phyloP scores from a whole-genome alignment of 2,329 filamentous ascomycete species.

The Colletotrichum chrysophilum region DNA sequence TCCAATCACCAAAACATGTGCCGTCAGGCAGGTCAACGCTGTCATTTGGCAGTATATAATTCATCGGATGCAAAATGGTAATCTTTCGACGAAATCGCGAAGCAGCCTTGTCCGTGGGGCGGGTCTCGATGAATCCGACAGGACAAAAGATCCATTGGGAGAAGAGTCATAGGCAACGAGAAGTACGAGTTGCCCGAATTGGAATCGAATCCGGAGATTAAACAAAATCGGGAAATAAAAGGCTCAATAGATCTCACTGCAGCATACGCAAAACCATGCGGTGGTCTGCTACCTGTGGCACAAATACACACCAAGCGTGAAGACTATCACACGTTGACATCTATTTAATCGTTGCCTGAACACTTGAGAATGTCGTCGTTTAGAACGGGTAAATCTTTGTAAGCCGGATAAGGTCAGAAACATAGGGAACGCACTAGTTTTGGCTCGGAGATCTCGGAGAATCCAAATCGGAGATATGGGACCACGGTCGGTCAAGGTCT shows the following conservation, averaged over 20 bases:
- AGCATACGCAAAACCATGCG: background rate
- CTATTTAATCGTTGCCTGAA: background rate
- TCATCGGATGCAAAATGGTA: background rate
- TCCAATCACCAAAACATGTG: background rate
- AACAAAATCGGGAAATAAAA: background rate
- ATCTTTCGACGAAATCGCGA: background rate
- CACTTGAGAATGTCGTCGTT: background rate
- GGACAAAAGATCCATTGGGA: too few species aligned
- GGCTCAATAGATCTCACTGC: background rate
- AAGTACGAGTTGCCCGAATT: background rate
- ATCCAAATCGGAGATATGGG: background rate
- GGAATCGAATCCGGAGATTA: background rate
- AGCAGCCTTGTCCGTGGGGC: background rate
- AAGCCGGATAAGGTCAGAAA: background rate
- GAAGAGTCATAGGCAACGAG: background rate
- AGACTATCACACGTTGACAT: background rate
- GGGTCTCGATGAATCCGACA: background rate
- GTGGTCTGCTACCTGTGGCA: background rate
- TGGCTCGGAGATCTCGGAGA: background rate
- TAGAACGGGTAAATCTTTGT: background rate
- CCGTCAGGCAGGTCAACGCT: background rate
- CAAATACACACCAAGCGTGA: background rate
- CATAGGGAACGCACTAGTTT: background rate
- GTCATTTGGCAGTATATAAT: background rate
- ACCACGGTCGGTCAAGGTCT: background rate